Conservation (phyloP, 106 monocot genomes). For the Agapanthus africanus region DNA sequence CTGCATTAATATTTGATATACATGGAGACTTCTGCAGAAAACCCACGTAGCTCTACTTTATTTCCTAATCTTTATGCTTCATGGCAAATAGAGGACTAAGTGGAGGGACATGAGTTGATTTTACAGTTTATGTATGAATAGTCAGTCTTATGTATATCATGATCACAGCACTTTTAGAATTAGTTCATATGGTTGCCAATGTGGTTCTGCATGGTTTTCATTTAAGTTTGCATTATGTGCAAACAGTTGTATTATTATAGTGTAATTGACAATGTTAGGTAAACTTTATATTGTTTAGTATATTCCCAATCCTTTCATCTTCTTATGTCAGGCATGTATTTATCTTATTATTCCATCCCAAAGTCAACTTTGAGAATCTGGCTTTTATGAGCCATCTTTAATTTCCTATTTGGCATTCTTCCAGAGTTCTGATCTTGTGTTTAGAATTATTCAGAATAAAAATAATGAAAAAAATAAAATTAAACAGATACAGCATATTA, state of each 20-base stretch:
- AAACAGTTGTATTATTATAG: no score
- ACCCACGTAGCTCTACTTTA: background rate
- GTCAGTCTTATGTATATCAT: no score
- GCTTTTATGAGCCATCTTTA: background rate
- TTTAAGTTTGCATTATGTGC: background rate
- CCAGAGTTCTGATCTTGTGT: background rate
- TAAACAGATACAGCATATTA: no score
- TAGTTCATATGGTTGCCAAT: no score
- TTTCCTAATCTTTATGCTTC: no score
- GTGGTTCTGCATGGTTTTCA: background rate
- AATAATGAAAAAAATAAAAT: no score
- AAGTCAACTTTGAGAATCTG: background rate
- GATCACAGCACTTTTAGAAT: no score
- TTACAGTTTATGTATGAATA: no score
- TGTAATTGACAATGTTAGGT: background rate
- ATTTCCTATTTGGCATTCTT: no score
- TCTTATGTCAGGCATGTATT: background rate
- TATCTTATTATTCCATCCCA: background rate
- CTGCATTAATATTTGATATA: background rate
- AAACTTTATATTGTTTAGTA: background rate
- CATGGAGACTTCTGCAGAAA: background rate
- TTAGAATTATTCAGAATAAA: no score
- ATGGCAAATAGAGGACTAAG: no score
- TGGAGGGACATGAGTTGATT: no score
- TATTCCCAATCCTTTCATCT: background rate